A percentile compares a stretch with the other conserved stretches of the same genome.
phyloP scores from a whole-genome alignment of 2,329 filamentous ascomycete species.

The Juglanconis sp. region DNA sequence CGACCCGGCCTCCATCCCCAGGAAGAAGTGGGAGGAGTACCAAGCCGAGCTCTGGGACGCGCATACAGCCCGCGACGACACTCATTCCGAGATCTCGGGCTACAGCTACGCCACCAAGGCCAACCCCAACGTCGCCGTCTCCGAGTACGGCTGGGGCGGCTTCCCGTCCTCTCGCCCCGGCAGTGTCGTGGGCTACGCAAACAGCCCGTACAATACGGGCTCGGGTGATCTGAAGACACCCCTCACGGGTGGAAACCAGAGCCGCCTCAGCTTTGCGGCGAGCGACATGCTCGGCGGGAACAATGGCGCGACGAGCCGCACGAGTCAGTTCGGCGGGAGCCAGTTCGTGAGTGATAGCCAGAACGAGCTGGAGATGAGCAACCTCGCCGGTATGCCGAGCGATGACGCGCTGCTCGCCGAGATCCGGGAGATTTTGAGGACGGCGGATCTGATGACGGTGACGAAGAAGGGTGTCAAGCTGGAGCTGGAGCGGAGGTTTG shows the following conservation, averaged over 20 bases:
- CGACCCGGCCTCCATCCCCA: constrained; percentile 85
- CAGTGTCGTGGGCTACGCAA: constrained; percentile 48
- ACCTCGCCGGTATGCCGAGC: constrained; percentile 72
- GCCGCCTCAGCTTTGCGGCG: constrained; percentile 75
- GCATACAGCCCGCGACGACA: constrained; percentile 78
- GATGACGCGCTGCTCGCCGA: constrained; percentile 90
- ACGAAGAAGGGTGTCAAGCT: constrained; percentile 98
- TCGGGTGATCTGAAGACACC: constrained; percentile 37
- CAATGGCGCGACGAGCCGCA: constrained; percentile 38
- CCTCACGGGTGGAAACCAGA: constrained; percentile 53
- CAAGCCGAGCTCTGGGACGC: constrained; percentile 97
- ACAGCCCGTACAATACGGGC: constrained; percentile 47
- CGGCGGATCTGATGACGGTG: constrained; percentile 92
- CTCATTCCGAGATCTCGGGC: constrained; percentile 84
- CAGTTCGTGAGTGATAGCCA: constrained; percentile 53
- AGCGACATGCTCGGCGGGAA: constrained; percentile 47
- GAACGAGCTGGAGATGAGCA: constrained; percentile 73
- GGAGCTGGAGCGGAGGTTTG: constrained; percentile 88
- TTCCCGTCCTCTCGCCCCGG: constrained; percentile 54
- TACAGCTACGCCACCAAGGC: constrained; percentile 87
- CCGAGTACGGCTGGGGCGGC: constrained; percentile 67
- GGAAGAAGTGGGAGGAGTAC: constrained; percentile 99
- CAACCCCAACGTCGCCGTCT: constrained; percentile 46
- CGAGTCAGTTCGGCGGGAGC: constrained; percentile 59
- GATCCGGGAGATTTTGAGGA: constrained; percentile 89